Conservation (phyloP, 495 filamentous ascomycete species). For the Tuber indicum region DNA sequence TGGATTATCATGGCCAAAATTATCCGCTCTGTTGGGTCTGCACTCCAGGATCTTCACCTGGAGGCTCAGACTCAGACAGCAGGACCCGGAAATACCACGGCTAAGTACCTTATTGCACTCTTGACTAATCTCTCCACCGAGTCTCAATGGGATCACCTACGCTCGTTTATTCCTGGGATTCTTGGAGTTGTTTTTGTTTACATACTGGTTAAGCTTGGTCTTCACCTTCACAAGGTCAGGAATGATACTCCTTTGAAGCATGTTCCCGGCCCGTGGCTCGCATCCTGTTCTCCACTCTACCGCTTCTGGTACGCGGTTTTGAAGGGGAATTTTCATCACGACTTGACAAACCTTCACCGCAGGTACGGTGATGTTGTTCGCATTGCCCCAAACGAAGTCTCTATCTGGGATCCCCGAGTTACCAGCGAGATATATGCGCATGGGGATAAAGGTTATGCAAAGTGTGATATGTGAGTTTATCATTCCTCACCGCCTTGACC, state of each 20-base stretch:
- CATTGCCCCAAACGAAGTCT: constrained; percentile 61
- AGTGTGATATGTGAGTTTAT: constrained; percentile 33
- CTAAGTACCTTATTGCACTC: background rate
- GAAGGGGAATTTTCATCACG: constrained; percentile 54
- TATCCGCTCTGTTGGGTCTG: background rate
- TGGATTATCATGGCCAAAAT: background rate
- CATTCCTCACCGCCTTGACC: background rate
- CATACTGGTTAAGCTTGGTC: constrained; percentile 16
- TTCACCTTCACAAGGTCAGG: constrained; percentile 22
- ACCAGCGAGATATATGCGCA: constrained; percentile 28
- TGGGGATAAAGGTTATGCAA: constrained; percentile 21
- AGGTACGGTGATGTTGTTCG: constrained; percentile 69
- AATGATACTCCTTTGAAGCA: constrained; percentile 30
- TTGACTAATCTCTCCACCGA: constrained; percentile 15
- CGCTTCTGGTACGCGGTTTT: constrained; percentile 34
- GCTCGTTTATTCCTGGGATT: background rate
- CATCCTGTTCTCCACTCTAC: constrained; percentile 31
- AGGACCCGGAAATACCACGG: background rate
- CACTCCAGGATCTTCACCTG: background rate
- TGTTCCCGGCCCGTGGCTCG: constrained; percentile 33
- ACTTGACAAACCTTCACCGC: constrained; percentile 61
- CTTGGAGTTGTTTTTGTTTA: constrained; percentile 14
- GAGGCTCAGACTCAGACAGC: background rate
- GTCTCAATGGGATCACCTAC: constrained; percentile 17
- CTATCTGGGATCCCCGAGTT: constrained; percentile 55